A percentile compares a stretch with the other conserved stretches of the same genome.
Evolutionary conservation across 805 yeast species (phyloP).

Genomic region (Schwanniomyces polymorphus): DNA sequence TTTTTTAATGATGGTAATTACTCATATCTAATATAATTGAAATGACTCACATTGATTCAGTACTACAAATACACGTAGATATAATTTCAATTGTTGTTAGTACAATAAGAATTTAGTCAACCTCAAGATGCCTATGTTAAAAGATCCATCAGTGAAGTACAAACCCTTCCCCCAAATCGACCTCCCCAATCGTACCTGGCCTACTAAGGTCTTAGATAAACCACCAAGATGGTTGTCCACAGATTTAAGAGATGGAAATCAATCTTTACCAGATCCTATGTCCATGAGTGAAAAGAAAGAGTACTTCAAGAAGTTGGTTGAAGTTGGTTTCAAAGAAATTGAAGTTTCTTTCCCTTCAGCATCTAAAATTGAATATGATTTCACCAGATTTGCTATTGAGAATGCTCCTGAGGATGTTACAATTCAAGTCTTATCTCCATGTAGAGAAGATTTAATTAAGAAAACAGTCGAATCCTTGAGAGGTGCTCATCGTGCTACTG

Average conservation of each 20-base stretch:
- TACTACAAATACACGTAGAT: background rate
- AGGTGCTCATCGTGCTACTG: conserved; percentile 75
- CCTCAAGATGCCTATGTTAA: conserved; percentile 33
- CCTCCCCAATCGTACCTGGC: conserved; percentile 72
- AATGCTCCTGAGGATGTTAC: conserved; percentile 75
- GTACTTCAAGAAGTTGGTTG: conserved; percentile 66
- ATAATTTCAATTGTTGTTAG: background rate
- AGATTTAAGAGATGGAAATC: conserved; percentile 82
- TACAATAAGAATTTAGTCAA: background rate
- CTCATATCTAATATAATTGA: no score
- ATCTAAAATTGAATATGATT: conserved; percentile 77
- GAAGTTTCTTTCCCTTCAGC: conserved; percentile 85
- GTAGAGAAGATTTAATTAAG: conserved; percentile 69
- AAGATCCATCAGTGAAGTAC: conserved; percentile 66
- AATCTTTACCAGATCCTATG: conserved; percentile 86
- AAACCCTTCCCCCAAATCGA: conserved; percentile 54
- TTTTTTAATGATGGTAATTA: background rate
- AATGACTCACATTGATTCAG: background rate
- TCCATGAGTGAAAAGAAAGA: conserved; percentile 72
- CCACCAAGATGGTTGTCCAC: conserved; percentile 85
- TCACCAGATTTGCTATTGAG: conserved; percentile 72
- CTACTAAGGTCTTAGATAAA: conserved; percentile 52
- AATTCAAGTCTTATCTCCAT: conserved; percentile 74
- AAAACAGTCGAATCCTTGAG: conserved; percentile 70
- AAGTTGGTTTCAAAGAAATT: conserved; percentile 78